Evolutionary conservation across 2,329 filamentous ascomycete species (phyloP), one percentile per base, ranked within the genome.

Genomic region (Aspergillus ochraceoroseus): DNA sequence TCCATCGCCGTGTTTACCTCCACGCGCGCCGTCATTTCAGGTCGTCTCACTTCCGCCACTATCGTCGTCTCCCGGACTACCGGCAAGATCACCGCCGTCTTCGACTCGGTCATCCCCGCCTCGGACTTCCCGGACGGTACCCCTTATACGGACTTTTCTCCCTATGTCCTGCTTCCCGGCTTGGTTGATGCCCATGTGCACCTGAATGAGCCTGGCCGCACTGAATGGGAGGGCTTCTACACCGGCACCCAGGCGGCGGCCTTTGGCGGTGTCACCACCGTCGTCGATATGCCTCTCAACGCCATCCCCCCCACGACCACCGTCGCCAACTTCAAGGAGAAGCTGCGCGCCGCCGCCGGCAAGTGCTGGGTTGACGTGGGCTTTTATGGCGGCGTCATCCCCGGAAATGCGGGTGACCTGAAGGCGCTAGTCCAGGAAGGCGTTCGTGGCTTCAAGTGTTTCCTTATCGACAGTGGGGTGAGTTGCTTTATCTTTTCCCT

Each of bases 311-410:
- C 92, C 0, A 98, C 92, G 0, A 96, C 90, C 7, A 96, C 90
- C 0, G 75, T 96, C 2, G 72, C 74, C 12, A 87, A 85, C 5
- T 76, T 98, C 52, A 74, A 83, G 47, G 85, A 87, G 70, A 98
- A 98, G 73, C 73, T 95, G 32, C 76, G 78, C 18, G 92, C 92
- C 15, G 87, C 87, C 27, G 67, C 77, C 46, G 87, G 85, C 22
- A 84, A 96, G 68, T 95, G 90, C 68, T 98, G 90, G 90, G 87
- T 96, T 17, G 92, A 96, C 56, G 89, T 96, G n/a, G 92, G 88
- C 19, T 96, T 98, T 66, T 96, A 96, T 61, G 92, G 92, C 17
- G 92, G 92, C 20, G 80, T 96, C 26, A 81, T 98, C 32, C 92
- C 92, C 3, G 92, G 90, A 1, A 98, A 98, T 59, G 77, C 82